phyloP scores from a whole-genome alignment of 1,139 yeast genomes.

The Ogataea hybrid region DNA sequence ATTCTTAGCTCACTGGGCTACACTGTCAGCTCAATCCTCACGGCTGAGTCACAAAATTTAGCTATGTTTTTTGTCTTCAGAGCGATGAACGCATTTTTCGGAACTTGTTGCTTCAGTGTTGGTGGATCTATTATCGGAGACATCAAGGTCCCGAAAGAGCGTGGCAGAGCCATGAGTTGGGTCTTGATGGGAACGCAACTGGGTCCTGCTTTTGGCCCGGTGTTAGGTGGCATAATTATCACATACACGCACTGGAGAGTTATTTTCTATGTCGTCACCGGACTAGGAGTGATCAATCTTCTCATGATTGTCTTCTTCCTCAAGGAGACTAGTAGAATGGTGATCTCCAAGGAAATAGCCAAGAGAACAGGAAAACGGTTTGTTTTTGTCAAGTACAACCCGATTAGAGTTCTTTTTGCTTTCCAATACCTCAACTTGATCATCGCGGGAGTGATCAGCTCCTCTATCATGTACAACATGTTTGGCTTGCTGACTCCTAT shows the following conservation, averaged over 20 bases:
- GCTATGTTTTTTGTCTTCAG: slow-evolving; percentile 52
- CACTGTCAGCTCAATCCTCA: slow-evolving; percentile 29
- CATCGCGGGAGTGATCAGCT: slow-evolving; percentile 43
- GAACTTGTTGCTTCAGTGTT: slow-evolving; percentile 49
- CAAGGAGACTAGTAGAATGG: slow-evolving; percentile 42
- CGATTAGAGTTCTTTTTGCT: slow-evolving; percentile 40
- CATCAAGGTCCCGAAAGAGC: slow-evolving; percentile 42
- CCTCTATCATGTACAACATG: slow-evolving; percentile 46
- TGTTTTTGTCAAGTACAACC: slow-evolving; percentile 43
- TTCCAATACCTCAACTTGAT: slow-evolving; percentile 41
- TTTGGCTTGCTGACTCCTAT: slow-evolving; percentile 53
- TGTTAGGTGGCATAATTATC: slow-evolving; percentile 47
- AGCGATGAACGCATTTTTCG: slow-evolving; percentile 46
- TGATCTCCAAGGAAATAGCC: slow-evolving; percentile 24
- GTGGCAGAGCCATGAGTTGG: slow-evolving; percentile 49
- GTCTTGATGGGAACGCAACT: slow-evolving; percentile 44
- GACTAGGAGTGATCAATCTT: slow-evolving; percentile 36
- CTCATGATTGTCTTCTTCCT: slow-evolving; percentile 35
- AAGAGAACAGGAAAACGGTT: slow-evolving; percentile 33
- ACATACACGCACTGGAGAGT: slow-evolving; percentile 53
- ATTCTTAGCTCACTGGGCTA: slow-evolving; percentile 34
- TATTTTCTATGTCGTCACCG: slow-evolving; percentile 47
- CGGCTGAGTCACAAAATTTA: slow-evolving; percentile 45
- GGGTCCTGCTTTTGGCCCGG: slow-evolving; percentile 50
- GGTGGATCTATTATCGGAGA: slow-evolving; percentile 49